These are phyloP conservation scores for Paulownia fortunei DNA, from an alignment of 257 asterid species.

Conservation along the genomic window DNA sequence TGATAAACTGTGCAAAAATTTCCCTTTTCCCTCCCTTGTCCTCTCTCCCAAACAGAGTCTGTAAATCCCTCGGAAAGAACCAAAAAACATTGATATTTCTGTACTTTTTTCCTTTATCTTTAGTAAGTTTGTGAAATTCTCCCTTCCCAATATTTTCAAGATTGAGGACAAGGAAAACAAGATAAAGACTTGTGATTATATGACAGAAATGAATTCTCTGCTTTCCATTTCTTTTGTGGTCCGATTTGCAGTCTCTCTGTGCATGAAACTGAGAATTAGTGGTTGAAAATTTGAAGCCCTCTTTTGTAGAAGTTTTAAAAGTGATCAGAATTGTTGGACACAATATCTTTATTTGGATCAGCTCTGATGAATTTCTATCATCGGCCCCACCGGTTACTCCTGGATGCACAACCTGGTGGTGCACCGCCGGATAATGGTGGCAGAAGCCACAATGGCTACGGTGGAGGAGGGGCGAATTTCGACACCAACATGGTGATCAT, in stretches of 20 bases:
- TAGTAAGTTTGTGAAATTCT: background rate
- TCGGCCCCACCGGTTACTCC: conserved; percentile 46
- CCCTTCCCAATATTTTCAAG: background rate
- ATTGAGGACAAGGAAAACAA: background rate
- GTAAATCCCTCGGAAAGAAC: background rate
- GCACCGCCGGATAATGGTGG: conserved; percentile 30
- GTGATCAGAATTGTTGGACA: background rate
- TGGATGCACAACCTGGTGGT: conserved; percentile 28
- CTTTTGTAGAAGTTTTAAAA: background rate
- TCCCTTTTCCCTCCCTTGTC: background rate
- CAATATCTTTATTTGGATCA: background rate
- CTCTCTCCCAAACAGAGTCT: conserved; percentile 19
- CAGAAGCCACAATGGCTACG: conserved; percentile 44
- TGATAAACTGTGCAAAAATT: background rate
- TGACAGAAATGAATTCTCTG: conserved; percentile 44
- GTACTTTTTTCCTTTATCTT: background rate
- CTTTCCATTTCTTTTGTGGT: conserved; percentile 57
- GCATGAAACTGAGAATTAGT: too few species aligned
- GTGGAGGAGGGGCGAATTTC: conserved; percentile 48
- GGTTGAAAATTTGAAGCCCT: background rate
- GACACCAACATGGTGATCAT: conserved; percentile 80
- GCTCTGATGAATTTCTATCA: conserved; percentile 41
- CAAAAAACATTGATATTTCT: background rate
- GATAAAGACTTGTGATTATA: conserved; percentile 19
- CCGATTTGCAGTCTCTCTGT: conserved; percentile 34